phyloP scores from a whole-genome alignment of 2,329 filamentous ascomycete genomes.

The Microcyclospora tardicrescens region DNA sequence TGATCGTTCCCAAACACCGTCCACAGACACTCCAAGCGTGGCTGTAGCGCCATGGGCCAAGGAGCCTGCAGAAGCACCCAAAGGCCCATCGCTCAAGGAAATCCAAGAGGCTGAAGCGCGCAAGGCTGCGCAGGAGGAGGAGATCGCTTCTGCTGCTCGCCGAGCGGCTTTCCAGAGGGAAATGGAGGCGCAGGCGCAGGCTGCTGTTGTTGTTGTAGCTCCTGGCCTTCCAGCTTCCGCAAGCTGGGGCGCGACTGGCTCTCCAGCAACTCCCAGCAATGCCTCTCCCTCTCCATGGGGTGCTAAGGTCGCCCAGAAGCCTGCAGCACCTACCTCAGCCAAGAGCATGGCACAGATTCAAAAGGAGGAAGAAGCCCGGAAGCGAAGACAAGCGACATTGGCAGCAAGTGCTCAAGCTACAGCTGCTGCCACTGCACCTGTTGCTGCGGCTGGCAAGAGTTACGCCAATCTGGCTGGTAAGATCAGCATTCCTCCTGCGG shows the following conservation, averaged over 20 bases:
- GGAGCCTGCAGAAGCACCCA: conserved; percentile 57
- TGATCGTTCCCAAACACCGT: conserved; percentile 68
- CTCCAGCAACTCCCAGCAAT: conserved; percentile 49
- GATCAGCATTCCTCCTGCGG: conserved; percentile 20
- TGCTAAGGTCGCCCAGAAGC: conserved; percentile 49
- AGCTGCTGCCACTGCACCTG: conserved; percentile 27
- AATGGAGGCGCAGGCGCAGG: conserved; percentile 47
- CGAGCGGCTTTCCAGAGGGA: conserved; percentile 73
- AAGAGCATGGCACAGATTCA: conserved; percentile 95
- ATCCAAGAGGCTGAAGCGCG: conserved; percentile 93
- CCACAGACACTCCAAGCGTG: conserved; percentile 49
- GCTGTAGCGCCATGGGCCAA: conserved; percentile 93
- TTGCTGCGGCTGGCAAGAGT: conserved; percentile 53
- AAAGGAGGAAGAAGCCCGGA: conserved; percentile 83
- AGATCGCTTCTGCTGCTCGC: conserved; percentile 62
- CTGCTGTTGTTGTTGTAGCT: conserved; percentile 20
- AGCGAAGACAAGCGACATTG: conserved; percentile 54
- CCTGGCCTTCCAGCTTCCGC: conserved; percentile 76
- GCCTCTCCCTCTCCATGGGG: conserved; percentile 44
- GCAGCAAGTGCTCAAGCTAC: conserved; percentile 34
- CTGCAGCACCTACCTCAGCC: conserved; percentile 42
- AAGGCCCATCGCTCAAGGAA: conserved; percentile 84
- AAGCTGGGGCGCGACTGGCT: conserved; percentile 75
- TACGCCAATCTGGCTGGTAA: conserved; percentile 93
- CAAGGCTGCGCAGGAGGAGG: conserved; percentile 81